Base-by-base conservation (phyloP, 208 protist genomes). In the Trypanosoma brucei region DNA sequence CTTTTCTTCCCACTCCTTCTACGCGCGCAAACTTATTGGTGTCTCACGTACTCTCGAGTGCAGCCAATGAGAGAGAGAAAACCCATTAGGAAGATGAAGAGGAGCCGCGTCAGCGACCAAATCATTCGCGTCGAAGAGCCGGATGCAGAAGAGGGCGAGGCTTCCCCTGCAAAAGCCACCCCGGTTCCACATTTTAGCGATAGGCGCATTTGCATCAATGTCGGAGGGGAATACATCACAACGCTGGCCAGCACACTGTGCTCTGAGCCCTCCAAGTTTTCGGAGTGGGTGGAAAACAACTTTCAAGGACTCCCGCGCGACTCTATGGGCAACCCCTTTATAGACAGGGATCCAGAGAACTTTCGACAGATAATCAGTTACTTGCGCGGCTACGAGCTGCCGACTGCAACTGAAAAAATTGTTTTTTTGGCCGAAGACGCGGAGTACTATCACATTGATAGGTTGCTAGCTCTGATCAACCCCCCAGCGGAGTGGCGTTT, bases 311-410 rank as follows among this genome's bases (percentile, higher is more conserved):
- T 91, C 22, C 86, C 90, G n/a, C 83, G 80, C 30, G 90, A 95
- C 59, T 30, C 53, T 31, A 72, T 79, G 9, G 87, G 85, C 3
- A 76, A 80, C 65, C 86, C 85, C 1, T 96, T 94, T 53, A 72
- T 96, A 52, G 90, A 96, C 67, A 83, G 90, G 39, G 90, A 96
- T 56, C 68, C 80, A 0, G 68, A 66, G 37, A 94, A 81, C 49
- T 93, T 96, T 62, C 38, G 70, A 8, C 75, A 87, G 53, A 79
- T 96, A 38, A 54, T 96, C 37, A 92, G 93, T 76, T 93, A 86
- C 65, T 65, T 93, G 56, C 83, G 87, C 3, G 90, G 90, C 50
- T 96, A 96, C 56, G 85, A 78, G 8, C 53, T 95, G 42, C 84
- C 85, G 0, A 67, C 64, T 34, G 75, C 78, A 52, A 75, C 84